These are phyloP conservation scores for Clitopilus hobsonii DNA, from an alignment of 768 basidiomycete species.

Conservation along the genomic window DNA sequence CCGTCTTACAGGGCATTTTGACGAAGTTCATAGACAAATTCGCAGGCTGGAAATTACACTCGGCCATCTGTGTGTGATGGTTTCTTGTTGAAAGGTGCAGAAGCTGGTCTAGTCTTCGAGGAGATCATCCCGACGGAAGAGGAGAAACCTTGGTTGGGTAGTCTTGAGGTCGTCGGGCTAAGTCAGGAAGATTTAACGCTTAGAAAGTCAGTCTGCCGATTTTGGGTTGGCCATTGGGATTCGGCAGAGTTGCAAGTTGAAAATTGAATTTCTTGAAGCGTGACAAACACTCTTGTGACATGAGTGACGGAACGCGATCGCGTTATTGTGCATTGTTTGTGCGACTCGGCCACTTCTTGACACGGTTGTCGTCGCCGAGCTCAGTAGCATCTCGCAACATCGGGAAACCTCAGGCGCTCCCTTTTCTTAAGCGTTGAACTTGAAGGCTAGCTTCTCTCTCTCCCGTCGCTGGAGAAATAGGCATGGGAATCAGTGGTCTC, in stretches of 20 bases:
- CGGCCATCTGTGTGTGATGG: constrained; percentile 41
- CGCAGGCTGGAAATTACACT: constrained; percentile 59
- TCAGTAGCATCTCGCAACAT: too few species aligned
- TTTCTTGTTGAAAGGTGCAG: constrained; percentile 39
- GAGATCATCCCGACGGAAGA: constrained; percentile 28
- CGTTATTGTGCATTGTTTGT: constrained; percentile 9
- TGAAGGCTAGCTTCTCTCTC: too few species aligned
- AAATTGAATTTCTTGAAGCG: neutral
- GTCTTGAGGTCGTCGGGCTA: constrained; percentile 38
- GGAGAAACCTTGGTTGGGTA: constrained; percentile 43
- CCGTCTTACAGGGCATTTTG: too few species aligned
- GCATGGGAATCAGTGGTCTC: constrained; percentile 91
- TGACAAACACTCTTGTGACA: neutral
- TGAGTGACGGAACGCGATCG: constrained; percentile 10
- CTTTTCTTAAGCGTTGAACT: too few species aligned
- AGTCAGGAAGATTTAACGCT: constrained; percentile 40
- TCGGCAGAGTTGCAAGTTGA: too few species aligned
- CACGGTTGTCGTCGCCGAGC: too few species aligned
- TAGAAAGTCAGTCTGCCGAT: constrained; percentile 56
- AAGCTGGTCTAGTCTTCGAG: constrained; percentile 41
- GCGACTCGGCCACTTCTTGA: too few species aligned
- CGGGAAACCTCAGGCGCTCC: neutral
- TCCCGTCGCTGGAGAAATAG: too few species aligned
- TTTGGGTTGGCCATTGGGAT: constrained; percentile 58
- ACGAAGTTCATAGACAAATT: neutral